Evolutionary conservation across 1,139 yeast genomes (phyloP).

Genomic region (Groenewaldozyma sp.): DNA sequence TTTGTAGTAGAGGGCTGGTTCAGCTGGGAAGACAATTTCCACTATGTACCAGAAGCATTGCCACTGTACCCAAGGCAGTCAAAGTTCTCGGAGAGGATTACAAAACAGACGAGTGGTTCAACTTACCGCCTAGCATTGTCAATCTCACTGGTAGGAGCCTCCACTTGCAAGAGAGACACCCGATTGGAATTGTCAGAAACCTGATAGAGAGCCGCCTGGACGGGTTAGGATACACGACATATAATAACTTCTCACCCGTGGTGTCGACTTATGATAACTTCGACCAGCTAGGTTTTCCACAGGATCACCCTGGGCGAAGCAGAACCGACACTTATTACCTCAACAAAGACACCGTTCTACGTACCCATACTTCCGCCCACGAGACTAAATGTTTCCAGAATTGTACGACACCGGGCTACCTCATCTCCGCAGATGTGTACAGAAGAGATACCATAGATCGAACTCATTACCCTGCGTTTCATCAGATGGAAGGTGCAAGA

Average conservation of each 20-base stretch:
- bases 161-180: conserved; percentile 69
- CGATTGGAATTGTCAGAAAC: conserved; percentile 75
- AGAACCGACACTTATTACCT: conserved; percentile 88
- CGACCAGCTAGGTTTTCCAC: conserved; percentile 84
- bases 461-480: conserved; percentile 96
- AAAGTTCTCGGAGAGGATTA: conserved; percentile 44
- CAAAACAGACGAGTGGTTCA: conserved; percentile 71
- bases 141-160: conserved; percentile 62
- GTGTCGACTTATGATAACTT: conserved; percentile 79
- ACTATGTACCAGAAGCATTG: too few relatives aligned
- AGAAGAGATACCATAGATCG: conserved; percentile 92
- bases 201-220: conserved; percentile 61
- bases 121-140: conserved; percentile 68
- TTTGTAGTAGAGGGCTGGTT: too few relatives aligned
- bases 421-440: conserved; percentile 92
- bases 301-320: conserved; percentile 89
- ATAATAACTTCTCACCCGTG: conserved; percentile 72
- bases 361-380: conserved; percentile 97
- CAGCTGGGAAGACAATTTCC: too few relatives aligned
- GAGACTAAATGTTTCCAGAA: conserved; percentile 72
- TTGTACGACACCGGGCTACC: conserved; percentile 72
- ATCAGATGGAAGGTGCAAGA: conserved; percentile 96
- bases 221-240: conserved; percentile 67
- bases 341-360: conserved; percentile 56
- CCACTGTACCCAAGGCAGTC: conserved; percentile 1